phyloP scores from a whole-genome alignment of 352 stramenopile species.

The Peronospora destructor region DNA sequence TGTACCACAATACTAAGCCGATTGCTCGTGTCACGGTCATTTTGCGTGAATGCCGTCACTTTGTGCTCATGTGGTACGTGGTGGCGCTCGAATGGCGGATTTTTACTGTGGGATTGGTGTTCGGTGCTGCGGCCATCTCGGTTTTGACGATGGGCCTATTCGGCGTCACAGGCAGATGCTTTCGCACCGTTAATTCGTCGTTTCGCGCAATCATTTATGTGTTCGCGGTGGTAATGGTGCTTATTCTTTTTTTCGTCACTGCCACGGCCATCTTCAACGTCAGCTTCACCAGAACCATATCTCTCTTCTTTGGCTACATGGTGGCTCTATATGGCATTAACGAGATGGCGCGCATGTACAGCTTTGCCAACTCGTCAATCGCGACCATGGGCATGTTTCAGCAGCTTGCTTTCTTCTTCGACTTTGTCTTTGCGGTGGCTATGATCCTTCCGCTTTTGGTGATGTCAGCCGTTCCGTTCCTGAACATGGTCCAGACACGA shows the following conservation, averaged over 20 bases:
- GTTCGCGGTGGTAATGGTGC: slow-evolving; percentile 28
- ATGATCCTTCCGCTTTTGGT: slow-evolving; percentile 75
- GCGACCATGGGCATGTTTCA: slow-evolving; percentile 61
- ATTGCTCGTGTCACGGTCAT: slow-evolving; percentile 73
- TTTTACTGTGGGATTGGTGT: slow-evolving; percentile 44
- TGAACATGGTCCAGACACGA: slow-evolving; percentile 84
- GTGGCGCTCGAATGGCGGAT: slow-evolving; percentile 62
- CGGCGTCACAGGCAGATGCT: slow-evolving; percentile 22
- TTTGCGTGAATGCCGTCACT: slow-evolving; percentile 71
- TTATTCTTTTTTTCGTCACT: slow-evolving; percentile 47
- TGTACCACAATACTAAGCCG: slow-evolving; percentile 63
- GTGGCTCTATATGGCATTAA: slow-evolving; percentile 72
- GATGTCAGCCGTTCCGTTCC: slow-evolving; percentile 76
- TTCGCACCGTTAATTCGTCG: slow-evolving; percentile 33
- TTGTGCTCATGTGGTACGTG: slow-evolving; percentile 82
- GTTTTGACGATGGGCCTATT: slow-evolving; percentile 54
- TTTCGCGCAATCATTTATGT: slow-evolving; percentile 53
- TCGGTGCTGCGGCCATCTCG: slow-evolving; percentile 46
- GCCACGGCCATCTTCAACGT: slow-evolving; percentile 34
- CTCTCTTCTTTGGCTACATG: slow-evolving; percentile 81
- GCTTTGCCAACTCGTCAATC: slow-evolving; percentile 62
- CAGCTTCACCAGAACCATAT: slow-evolving; percentile 32
- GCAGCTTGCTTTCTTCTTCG: slow-evolving; percentile 80
- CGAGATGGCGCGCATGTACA: slow-evolving; percentile 82
- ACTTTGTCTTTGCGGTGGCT: slow-evolving; percentile 69